These are phyloP conservation scores for Paragyromitra xinjiangensis DNA, from an alignment of 495 filamentous ascomycete genomes.

Conservation along the genomic window DNA sequence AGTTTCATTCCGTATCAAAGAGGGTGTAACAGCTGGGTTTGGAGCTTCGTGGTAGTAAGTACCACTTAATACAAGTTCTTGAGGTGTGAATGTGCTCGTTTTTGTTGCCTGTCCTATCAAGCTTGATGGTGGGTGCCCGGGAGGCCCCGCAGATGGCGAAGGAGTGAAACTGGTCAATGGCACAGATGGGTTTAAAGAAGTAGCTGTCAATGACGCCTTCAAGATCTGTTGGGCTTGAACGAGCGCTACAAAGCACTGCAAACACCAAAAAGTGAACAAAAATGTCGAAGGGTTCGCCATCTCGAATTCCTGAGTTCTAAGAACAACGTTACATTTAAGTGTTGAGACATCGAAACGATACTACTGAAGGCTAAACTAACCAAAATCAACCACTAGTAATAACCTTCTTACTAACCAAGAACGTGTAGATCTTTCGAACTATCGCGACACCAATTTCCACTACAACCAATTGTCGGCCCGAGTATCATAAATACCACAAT, in stretches of 20 bases:
- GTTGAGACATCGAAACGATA: constrained; percentile 2
- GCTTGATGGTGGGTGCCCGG: neutral
- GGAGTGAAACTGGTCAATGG: neutral
- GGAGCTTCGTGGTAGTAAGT: constrained; percentile 1
- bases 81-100: neutral
- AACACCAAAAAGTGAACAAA: constrained; percentile 12
- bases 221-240: neutral
- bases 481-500: constrained; percentile 11
- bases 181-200: neutral
- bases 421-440: neutral
- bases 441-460: constrained; percentile 5
- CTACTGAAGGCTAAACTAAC: constrained; percentile 30
- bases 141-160: neutral
- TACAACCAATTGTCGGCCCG: constrained; percentile 12
- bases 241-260: neutral
- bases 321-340: constrained; percentile 32
- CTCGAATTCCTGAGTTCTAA: neutral
- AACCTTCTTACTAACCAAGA: constrained; percentile 16
- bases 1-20: neutral
- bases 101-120: neutral
- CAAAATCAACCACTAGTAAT: constrained; percentile 3
- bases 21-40: neutral
- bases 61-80: constrained; percentile 30
- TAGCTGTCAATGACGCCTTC: neutral
- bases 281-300: constrained; percentile 23